Evolutionary conservation across 176 grass and related monocot genomes (phyloP).

Genomic region (Coix lacrymajobi): DNA sequence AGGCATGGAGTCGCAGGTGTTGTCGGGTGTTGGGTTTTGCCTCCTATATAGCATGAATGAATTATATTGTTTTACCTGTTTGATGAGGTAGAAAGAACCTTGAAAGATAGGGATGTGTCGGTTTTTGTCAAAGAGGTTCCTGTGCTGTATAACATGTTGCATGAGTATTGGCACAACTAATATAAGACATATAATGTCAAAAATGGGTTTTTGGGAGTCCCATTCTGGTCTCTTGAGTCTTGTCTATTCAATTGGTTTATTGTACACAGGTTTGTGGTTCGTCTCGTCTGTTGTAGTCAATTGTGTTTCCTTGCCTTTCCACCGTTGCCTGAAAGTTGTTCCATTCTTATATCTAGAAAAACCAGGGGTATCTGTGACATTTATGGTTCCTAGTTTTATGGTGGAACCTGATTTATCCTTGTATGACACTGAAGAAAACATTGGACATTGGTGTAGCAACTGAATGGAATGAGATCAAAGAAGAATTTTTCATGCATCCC

Average conservation of each 20-base stretch:
- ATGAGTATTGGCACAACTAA: conserved; percentile 37
- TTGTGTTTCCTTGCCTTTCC: background rate
- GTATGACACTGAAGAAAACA: background rate
- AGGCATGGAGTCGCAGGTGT: conserved; percentile 37
- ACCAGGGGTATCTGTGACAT: background rate
- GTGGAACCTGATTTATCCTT: background rate
- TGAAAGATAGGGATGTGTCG: conserved; percentile 40
- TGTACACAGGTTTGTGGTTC: background rate
- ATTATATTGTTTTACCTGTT: conserved; percentile 42
- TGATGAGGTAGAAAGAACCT: conserved; percentile 49
- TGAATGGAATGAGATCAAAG: background rate
- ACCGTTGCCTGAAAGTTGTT: background rate
- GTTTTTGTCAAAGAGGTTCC: conserved; percentile 32
- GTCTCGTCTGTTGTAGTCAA: background rate
- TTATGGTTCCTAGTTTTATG: conserved; percentile 22
- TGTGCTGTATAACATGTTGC: conserved; percentile 48
- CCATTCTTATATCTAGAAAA: background rate
- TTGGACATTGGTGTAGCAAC: background rate
- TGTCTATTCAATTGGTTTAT: conserved; percentile 38
- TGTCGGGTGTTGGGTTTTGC: conserved; percentile 46
- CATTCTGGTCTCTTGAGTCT: conserved; percentile 22
- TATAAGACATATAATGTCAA: conserved; percentile 48
- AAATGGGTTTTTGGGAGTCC: conserved; percentile 42
- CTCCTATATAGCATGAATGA: conserved; percentile 54
- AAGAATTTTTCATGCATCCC: background rate